phyloP scores from a whole-genome alignment of 495 filamentous ascomycete species.

The Apodospora peruviana region DNA sequence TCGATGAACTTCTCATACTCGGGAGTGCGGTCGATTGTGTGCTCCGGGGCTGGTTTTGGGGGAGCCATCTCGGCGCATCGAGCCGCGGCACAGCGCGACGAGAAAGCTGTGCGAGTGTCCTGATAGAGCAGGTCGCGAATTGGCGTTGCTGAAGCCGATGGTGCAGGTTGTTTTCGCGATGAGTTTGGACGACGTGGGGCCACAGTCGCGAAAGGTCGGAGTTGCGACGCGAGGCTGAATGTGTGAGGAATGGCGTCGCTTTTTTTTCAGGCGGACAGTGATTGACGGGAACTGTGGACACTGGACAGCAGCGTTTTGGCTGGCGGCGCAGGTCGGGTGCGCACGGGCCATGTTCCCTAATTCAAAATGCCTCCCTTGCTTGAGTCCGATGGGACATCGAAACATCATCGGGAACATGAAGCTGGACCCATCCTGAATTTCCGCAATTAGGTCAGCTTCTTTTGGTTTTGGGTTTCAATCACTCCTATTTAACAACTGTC shows the following conservation, averaged over 20 bases:
- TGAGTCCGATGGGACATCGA: no score
- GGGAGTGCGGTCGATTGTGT: constrained; percentile 43
- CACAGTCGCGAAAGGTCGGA: constrained; percentile 1
- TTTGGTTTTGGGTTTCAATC: no score
- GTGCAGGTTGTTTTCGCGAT: background rate
- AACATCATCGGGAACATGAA: no score
- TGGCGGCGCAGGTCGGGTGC: no score
- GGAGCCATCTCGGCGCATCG: constrained; percentile 30
- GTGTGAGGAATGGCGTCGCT: background rate
- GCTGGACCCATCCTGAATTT: no score
- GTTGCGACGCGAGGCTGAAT: constrained; percentile 7
- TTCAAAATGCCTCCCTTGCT: no score
- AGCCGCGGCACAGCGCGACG: constrained; percentile 17
- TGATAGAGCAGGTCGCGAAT: background rate
- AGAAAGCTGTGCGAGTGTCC: no score
- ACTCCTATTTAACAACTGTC: no score
- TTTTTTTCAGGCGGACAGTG: background rate
- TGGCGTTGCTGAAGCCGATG: background rate
- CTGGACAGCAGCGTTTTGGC: no score
- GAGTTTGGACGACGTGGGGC: background rate
- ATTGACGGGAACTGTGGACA: no score
- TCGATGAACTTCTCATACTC: constrained; percentile 69
- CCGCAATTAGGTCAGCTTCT: no score
- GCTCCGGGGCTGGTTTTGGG: constrained; percentile 26
- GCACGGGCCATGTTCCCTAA: no score